These are phyloP conservation scores for Echinochloa phyllopogon DNA, from an alignment of 176 grass and related monocot species.

Conservation along the genomic window DNA sequence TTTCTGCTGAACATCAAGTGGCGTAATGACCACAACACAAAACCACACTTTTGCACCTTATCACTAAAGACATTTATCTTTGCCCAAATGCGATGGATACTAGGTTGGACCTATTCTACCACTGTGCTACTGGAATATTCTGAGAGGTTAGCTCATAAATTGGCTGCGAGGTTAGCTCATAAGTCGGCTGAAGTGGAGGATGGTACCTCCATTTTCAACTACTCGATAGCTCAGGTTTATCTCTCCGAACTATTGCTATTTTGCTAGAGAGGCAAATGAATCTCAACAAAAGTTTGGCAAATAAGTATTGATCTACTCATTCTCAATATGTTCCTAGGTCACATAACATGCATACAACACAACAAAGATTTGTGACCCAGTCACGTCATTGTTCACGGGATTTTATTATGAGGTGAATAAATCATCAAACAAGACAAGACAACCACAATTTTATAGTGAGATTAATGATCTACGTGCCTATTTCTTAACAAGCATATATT, in stretches of 20 bases:
- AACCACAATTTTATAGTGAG: neutral
- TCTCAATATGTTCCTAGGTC: neutral
- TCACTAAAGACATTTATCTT: neutral
- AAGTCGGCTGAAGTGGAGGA: neutral
- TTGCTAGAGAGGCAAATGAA: neutral
- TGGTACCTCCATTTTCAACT: neutral
- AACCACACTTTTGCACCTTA: neutral
- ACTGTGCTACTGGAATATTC: neutral
- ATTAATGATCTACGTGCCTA: neutral
- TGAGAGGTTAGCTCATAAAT: neutral
- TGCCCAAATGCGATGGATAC: neutral
- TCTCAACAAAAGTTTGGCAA: neutral
- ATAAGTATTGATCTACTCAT: neutral
- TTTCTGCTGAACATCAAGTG: neutral
- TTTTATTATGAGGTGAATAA: neutral
- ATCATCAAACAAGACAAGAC: neutral
- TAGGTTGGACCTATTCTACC: neutral
- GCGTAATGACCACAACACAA: neutral
- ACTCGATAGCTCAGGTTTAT: neutral
- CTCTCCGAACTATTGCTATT: conserved; percentile 10
- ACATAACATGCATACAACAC: neutral
- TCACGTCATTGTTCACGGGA: neutral
- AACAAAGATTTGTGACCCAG: neutral
- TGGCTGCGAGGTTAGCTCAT: neutral
- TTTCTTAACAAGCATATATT: neutral